Evolutionary conservation across 495 filamentous ascomycete species (phyloP).

Genomic region (Aspergillus nidulans): DNA sequence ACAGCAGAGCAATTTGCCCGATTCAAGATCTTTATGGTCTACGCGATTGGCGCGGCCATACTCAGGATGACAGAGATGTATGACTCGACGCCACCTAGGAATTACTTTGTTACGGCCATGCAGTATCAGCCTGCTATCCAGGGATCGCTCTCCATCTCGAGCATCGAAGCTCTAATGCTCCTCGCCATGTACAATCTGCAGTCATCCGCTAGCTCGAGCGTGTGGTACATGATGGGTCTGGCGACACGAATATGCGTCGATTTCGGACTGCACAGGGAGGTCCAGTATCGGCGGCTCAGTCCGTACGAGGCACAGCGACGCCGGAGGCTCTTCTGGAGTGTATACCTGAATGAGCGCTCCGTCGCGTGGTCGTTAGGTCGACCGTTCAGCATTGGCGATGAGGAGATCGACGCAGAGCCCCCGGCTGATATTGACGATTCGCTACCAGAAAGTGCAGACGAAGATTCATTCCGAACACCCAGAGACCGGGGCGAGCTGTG

Average conservation of each 20-base stretch:
- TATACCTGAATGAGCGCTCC: conserved; percentile 37
- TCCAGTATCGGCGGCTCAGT: conserved; percentile 18
- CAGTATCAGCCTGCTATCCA: conserved; percentile 29
- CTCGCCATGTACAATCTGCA: conserved; percentile 36
- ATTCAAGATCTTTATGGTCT: conserved; percentile 44
- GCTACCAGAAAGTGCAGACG: conserved; percentile 14
- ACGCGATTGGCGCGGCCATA: conserved; percentile 37
- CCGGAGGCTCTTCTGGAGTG: conserved; percentile 39
- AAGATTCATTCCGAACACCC: neutral
- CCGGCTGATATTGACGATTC: conserved; percentile 28
- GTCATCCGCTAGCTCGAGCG: conserved; percentile 30
- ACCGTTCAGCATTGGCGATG: conserved; percentile 38
- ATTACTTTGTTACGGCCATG: conserved; percentile 24
- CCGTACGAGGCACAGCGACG: conserved; percentile 29
- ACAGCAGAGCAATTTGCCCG: conserved; percentile 27
- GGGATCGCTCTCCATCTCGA: conserved; percentile 30
- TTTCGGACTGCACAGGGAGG: conserved; percentile 35
- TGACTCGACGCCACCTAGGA: conserved; percentile 16
- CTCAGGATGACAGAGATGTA: conserved; percentile 35
- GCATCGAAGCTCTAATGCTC: conserved; percentile 39
- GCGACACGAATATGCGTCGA: conserved; percentile 42
- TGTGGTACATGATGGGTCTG: conserved; percentile 44
- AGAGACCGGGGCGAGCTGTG: neutral
- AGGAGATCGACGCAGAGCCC: conserved; percentile 34
- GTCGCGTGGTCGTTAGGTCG: conserved; percentile 35